A percentile compares a stretch with the other conserved stretches of the same genome.
These are phyloP conservation scores for Eutrema yunnanense DNA, from an alignment of 345 rosid species.

Conservation along the genomic window DNA sequence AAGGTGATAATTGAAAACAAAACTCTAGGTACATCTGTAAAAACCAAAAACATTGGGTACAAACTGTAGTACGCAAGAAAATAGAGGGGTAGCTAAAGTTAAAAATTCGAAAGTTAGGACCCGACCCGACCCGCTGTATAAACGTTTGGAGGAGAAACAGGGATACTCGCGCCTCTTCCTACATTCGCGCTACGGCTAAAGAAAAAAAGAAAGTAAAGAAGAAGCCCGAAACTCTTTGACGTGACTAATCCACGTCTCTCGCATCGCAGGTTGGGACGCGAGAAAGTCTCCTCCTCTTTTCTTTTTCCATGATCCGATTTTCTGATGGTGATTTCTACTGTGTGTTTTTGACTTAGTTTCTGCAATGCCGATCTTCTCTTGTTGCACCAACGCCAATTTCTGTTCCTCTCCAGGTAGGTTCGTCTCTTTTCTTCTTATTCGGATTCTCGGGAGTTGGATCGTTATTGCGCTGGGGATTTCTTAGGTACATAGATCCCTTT, in stretches of 20 bases:
- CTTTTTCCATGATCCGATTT: not conserved
- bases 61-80: not conserved
- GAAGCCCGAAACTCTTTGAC: not conserved
- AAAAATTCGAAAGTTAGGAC: not conserved
- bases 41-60: not conserved
- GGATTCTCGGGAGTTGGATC: not conserved
- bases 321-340: slow-evolving; percentile 2
- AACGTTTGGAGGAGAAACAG: slow-evolving; percentile 24
- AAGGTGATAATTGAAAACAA: too few relatives aligned
- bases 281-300: not conserved
- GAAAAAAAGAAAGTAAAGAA: not conserved
- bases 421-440: slow-evolving; percentile 24
- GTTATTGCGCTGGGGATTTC: not conserved
- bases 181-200: slow-evolving; percentile 21
- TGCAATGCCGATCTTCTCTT: slow-evolving; percentile 31
- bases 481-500: slow-evolving; percentile 18
- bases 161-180: slow-evolving; percentile 23
- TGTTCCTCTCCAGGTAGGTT: slow-evolving; percentile 35
- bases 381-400: slow-evolving; percentile 14
- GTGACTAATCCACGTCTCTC: slow-evolving; percentile 15
- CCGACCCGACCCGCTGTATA: not conserved
- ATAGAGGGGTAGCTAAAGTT: not conserved
- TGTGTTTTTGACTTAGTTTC: slow-evolving; percentile 10
- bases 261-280: slow-evolving; percentile 18
- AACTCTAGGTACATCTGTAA: not conserved